These are phyloP conservation scores for Blastobotrys elegans DNA, from an alignment of 1,139 yeast genomes.

Conservation along the genomic window DNA sequence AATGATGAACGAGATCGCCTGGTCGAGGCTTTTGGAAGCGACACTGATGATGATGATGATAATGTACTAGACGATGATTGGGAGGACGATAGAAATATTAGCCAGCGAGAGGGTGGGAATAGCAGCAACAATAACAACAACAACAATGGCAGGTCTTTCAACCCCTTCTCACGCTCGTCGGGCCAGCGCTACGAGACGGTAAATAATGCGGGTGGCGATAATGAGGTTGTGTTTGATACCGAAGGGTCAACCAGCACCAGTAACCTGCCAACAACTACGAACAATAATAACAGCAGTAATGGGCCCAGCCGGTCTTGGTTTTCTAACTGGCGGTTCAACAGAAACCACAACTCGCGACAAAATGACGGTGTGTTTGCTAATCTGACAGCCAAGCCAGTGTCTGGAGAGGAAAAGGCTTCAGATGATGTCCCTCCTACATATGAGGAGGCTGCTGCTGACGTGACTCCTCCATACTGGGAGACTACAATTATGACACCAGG, in stretches of 20 bases:
- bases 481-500: slow-evolving; percentile 80
- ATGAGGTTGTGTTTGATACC: slow-evolving; percentile 7
- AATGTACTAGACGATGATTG: slow-evolving; percentile 17
- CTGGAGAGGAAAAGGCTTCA: slow-evolving; percentile 36
- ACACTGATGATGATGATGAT: slow-evolving; percentile 17
- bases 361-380: slow-evolving; percentile 92
- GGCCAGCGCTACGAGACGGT: not conserved
- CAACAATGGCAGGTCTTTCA: slow-evolving; percentile 3
- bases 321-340: slow-evolving; percentile 11
- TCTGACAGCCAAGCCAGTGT: slow-evolving; percentile 66
- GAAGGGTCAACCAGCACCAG: slow-evolving; percentile 1
- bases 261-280: not conserved
- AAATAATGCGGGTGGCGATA: not conserved
- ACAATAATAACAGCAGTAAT: not conserved
- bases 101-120: slow-evolving; percentile 7
- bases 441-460: slow-evolving; percentile 92
- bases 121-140: too few relatives aligned
- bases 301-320: slow-evolving; percentile 10
- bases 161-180: slow-evolving; percentile 7
- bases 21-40: slow-evolving; percentile 25
- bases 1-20: slow-evolving; percentile 19
- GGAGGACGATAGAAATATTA: slow-evolving; percentile 23
- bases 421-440: slow-evolving; percentile 78
- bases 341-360: slow-evolving; percentile 31
- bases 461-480: slow-evolving; percentile 97